A percentile compares a stretch with the other conserved stretches of the same genome.
phyloP scores from a whole-genome alignment of 768 basidiomycete species.

The Suillus lakei region DNA sequence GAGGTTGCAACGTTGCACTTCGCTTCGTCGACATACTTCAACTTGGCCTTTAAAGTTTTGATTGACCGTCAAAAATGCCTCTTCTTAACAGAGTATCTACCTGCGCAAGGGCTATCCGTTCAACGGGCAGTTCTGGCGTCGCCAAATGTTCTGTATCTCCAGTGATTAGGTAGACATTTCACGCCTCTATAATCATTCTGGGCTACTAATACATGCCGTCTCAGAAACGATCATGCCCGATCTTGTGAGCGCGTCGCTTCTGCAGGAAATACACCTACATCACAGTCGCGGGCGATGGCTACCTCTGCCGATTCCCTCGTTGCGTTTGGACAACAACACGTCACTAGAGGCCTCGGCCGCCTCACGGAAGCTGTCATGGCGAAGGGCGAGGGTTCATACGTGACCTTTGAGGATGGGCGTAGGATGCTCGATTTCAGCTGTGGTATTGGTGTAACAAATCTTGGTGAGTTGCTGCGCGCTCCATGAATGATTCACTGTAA shows the following conservation, averaged over 20 bases:
- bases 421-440: slow-evolving; percentile 83
- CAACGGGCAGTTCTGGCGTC: background rate
- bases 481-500: background rate
- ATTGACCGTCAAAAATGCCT: slow-evolving; percentile 2
- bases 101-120: slow-evolving; percentile 6
- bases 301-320: slow-evolving; percentile 30
- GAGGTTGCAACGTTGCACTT: background rate
- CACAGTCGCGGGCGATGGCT: slow-evolving; percentile 21
- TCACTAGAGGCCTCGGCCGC: slow-evolving; percentile 49
- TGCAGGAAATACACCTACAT: background rate
- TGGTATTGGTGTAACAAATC: slow-evolving; percentile 86
- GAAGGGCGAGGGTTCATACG: slow-evolving; percentile 75
- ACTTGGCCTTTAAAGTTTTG: slow-evolving; percentile 1
- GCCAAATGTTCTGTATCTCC: background rate
- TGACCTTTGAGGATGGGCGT: slow-evolving; percentile 73
- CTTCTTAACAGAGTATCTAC: slow-evolving; percentile 9
- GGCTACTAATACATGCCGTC: background rate
- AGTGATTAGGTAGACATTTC: background rate
- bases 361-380: slow-evolving; percentile 59
- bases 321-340: slow-evolving; percentile 48
- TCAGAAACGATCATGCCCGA: slow-evolving; percentile 1
- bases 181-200: background rate
- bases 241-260: background rate
- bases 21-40: background rate
- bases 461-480: slow-evolving; percentile 53